phyloP scores from a whole-genome alignment of 495 filamentous ascomycete species.

The Penicillium atrosanguineum region DNA sequence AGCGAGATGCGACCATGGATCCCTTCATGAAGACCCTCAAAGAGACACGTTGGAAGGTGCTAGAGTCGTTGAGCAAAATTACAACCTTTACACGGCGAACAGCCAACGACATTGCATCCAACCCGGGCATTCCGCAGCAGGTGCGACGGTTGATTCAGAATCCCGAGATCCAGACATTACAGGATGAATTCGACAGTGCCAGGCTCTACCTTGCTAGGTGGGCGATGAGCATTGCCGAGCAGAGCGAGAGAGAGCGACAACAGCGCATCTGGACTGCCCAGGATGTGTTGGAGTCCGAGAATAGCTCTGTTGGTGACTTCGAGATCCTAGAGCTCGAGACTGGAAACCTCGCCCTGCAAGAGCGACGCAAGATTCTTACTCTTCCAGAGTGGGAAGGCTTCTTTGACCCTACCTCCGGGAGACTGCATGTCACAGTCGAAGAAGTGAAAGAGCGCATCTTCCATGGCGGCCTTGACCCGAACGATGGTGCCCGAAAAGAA shows the following conservation, averaged over 20 bases:
- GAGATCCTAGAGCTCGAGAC: slow-evolving; percentile 85
- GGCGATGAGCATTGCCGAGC: slow-evolving; percentile 98
- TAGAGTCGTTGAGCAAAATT: slow-evolving; percentile 93
- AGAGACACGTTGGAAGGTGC: slow-evolving; percentile 90
- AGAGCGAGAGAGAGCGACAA: slow-evolving; percentile 81
- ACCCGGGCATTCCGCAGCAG: slow-evolving; percentile 82
- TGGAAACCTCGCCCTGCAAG: slow-evolving; percentile 63
- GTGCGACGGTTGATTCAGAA: slow-evolving; percentile 81
- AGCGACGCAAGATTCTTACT: slow-evolving; percentile 72
- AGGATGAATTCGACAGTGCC: slow-evolving; percentile 96
- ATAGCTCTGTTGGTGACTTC: slow-evolving; percentile 91
- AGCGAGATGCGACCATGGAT: slow-evolving; percentile 81
- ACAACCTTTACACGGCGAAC: slow-evolving; percentile 92
- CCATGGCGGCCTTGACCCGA: slow-evolving; percentile 85
- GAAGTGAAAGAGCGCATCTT: slow-evolving; percentile 97
- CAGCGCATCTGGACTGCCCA: slow-evolving; percentile 89
- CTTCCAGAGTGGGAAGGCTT: slow-evolving; percentile 84
- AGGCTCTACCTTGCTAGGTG: slow-evolving; percentile 90
- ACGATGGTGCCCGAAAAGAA: slow-evolving; percentile 90
- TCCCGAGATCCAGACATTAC: slow-evolving; percentile 90
- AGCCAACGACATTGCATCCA: slow-evolving; percentile 87
- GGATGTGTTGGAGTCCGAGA: slow-evolving; percentile 90
- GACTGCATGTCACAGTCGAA: slow-evolving; percentile 72
- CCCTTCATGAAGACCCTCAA: slow-evolving; percentile 93
- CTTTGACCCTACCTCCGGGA: slow-evolving; percentile 72